These are phyloP conservation scores for Priceomyces fermenticarens DNA, from an alignment of 805 yeast species.

Conservation along the genomic window DNA sequence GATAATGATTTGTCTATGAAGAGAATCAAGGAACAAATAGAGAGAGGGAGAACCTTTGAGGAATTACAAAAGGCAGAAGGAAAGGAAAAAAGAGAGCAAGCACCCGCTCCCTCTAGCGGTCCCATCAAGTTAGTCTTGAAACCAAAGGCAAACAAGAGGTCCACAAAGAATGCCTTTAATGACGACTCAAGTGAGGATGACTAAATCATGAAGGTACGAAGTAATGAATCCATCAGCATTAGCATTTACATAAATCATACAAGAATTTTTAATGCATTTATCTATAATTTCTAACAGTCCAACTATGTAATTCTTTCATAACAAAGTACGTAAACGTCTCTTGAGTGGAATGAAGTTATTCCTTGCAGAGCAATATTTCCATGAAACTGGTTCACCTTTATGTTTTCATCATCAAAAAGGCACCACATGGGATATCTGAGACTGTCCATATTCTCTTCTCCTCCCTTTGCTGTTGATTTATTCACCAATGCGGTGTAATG, in stretches of 20 bases:
- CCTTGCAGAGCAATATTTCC: slow-evolving; percentile 41
- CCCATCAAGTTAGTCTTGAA: slow-evolving; percentile 19
- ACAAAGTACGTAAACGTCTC: slow-evolving; percentile 68
- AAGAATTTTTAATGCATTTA: not conserved
- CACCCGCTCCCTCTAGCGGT: slow-evolving; percentile 9
- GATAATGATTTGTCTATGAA: slow-evolving; percentile 47
- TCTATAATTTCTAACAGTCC: not conserved
- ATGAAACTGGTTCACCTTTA: slow-evolving; percentile 43
- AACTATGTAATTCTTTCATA: slow-evolving; percentile 43
- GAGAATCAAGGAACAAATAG: slow-evolving; percentile 53
- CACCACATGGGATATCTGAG: slow-evolving; percentile 58
- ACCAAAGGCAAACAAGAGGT: slow-evolving; percentile 7
- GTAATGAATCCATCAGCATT: not conserved
- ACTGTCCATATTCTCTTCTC: slow-evolving; percentile 16
- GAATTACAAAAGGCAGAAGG: not conserved
- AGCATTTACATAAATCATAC: not conserved
- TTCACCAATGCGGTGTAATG: slow-evolving; percentile 72
- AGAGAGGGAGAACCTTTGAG: slow-evolving; percentile 27
- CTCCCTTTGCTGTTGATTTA: slow-evolving; percentile 25
- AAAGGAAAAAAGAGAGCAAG: not conserved
- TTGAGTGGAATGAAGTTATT: slow-evolving; percentile 36
- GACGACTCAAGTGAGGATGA: slow-evolving; percentile 9
- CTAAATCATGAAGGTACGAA: not conserved
- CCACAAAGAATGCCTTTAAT: slow-evolving; percentile 9
- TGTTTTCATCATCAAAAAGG: slow-evolving; percentile 69